Evolutionary conservation across 2,329 filamentous ascomycete species (phyloP).

Genomic region (Penicillium thymicola): DNA sequence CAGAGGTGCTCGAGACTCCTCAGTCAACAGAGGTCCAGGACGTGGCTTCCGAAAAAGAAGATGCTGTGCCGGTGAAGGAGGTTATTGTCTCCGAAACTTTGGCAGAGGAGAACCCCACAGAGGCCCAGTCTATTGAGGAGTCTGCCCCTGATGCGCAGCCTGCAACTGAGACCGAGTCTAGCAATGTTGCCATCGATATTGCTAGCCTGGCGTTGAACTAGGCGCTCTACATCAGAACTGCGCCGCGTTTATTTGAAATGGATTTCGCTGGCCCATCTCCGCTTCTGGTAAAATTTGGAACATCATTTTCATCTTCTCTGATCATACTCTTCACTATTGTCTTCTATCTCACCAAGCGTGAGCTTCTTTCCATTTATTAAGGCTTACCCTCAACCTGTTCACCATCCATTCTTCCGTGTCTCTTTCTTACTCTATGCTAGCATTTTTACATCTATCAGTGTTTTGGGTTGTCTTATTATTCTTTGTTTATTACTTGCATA

Average conservation of each 20-base stretch:
- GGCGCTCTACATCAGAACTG: not conserved
- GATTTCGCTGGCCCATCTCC: not conserved
- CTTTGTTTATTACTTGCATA: constrained; percentile 7
- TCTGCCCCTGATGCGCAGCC: constrained; percentile 6
- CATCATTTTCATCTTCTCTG: constrained; percentile 12
- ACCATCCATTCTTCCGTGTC: not conserved
- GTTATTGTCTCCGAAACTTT: not conserved
- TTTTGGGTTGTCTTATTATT: constrained; percentile 1
- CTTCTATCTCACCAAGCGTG: not conserved
- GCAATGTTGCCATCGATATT: constrained; percentile 27
- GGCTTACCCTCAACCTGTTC: constrained; percentile 1
- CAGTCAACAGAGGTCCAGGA: not conserved
- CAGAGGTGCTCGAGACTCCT: not conserved
- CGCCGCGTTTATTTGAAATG: not conserved
- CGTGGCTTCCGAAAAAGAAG: not conserved
- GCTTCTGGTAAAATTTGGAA: constrained; percentile 7
- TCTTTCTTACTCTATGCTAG: not conserved
- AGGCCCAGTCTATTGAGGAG: not conserved
- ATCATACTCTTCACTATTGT: constrained; percentile 13
- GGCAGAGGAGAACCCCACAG: not conserved
- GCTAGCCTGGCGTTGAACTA: constrained; percentile 25
- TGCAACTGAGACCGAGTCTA: constrained; percentile 12
- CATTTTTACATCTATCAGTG: constrained; percentile 1
- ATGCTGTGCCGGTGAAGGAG: not conserved
- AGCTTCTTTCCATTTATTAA: not conserved